These are phyloP conservation scores for Whalleya microplaca DNA, from an alignment of 2,329 filamentous ascomycete species.

Conservation along the genomic window DNA sequence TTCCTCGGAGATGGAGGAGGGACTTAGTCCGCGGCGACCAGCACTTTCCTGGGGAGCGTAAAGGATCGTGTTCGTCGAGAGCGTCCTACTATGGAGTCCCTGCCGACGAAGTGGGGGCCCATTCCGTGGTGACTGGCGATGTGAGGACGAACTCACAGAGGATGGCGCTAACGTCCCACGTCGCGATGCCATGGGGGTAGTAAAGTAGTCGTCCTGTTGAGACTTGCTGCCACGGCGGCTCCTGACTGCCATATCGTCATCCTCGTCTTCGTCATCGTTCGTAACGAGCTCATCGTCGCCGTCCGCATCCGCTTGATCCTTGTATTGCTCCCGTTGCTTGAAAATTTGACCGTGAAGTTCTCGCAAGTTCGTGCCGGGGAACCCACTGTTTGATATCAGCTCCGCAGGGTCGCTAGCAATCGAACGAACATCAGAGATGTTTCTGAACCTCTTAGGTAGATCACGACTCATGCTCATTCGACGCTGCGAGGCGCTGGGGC, in stretches of 20 bases:
- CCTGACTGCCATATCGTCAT: conserved; percentile 54
- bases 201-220: conserved; percentile 57
- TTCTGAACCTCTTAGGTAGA: conserved; percentile 49
- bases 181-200: conserved; percentile 50
- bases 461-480: conserved; percentile 59
- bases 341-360: conserved; percentile 44
- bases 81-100: conserved; percentile 68
- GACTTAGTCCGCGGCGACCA: conserved; percentile 40
- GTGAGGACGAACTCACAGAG: conserved; percentile 35
- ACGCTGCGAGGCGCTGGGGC: conserved; percentile 51
- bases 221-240: conserved; percentile 35
- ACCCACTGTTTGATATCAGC: conserved; percentile 52
- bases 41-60: conserved; percentile 72
- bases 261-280: conserved; percentile 70
- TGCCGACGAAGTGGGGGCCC: conserved; percentile 40
- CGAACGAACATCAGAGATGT: conserved; percentile 61
- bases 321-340: conserved; percentile 51
- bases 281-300: conserved; percentile 89
- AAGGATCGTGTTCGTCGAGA: conserved; percentile 82
- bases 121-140: conserved; percentile 35
- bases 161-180: conserved; percentile 41
- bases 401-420: conserved; percentile 68
- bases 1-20: conserved; percentile 49
- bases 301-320: conserved; percentile 77
- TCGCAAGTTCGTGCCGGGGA: conserved; percentile 32